Evolutionary conservation across 83 land plant genomes (phyloP).

Genomic region (Diphasiastrum complanatum): DNA sequence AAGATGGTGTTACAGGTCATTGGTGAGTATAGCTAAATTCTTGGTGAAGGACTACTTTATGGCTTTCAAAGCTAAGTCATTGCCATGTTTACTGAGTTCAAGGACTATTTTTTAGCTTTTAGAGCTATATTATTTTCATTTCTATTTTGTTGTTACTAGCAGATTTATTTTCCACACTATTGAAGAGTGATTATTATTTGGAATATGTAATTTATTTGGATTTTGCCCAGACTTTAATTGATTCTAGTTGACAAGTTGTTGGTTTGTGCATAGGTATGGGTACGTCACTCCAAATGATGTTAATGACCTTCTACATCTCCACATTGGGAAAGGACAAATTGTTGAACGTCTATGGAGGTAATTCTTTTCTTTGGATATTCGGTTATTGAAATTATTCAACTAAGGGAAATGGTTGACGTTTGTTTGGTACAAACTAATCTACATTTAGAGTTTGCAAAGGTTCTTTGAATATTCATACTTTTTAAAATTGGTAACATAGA

Average conservation of each 20-base stretch:
- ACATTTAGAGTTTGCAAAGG: too few species aligned
- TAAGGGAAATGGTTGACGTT: too few species aligned
- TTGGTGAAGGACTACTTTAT: neutral
- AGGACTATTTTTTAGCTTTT: neutral
- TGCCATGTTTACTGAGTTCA: neutral
- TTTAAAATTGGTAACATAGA: too few species aligned
- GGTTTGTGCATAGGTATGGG: slow-evolving; percentile 63
- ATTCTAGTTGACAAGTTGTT: neutral
- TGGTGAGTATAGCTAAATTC: slow-evolving; percentile 44
- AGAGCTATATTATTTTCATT: neutral
- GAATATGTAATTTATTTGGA: neutral
- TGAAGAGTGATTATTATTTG: neutral
- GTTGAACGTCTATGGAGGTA: slow-evolving; percentile 80
- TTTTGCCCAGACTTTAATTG: neutral
- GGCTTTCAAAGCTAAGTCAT: neutral
- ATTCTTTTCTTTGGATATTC: too few species aligned
- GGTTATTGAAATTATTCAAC: too few species aligned
- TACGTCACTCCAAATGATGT: slow-evolving; percentile 93
- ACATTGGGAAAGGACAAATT: slow-evolving; percentile 65
- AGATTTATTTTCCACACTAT: neutral
- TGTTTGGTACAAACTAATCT: too few species aligned
- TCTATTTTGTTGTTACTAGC: neutral
- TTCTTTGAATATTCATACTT: too few species aligned
- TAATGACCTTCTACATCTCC: slow-evolving; percentile 58
- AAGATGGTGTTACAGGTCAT: slow-evolving; percentile 60